Base-by-base conservation (phyloP, 495 filamentous ascomycete genomes). In the Sporormia fimetaria region DNA sequence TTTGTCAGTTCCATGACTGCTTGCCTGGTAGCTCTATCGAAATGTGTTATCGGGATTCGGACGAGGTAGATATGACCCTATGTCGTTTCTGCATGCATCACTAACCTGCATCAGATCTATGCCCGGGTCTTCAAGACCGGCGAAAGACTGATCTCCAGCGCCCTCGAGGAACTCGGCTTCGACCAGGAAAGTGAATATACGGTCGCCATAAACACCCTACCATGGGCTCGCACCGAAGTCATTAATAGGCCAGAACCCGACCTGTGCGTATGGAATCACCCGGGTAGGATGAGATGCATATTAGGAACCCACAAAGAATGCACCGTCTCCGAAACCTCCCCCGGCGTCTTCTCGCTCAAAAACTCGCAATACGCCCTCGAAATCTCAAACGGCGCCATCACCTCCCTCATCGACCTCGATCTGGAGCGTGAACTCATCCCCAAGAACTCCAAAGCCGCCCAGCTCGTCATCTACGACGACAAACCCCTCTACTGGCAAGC, bases 401-500 rank as follows among this genome's bases (percentile, higher is more conserved):
- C 76, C 0, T 95, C 88, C 11, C 64, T 98, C 2, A 75, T 78
- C 49, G 87, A 95, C 61, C 63, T 76, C 37, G 49, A 64, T 9
- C 72, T 67, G 14, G 62, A 79, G 6, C 74, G 88, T 32, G 83
- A 98, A 57, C 54, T 94, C 21, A 74, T 98, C 33, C 64, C 84
- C 11, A 69, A 80, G 45, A 86, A 80, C 40, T 68, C 71, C 4
- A 90, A 85, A 59, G 87, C 83, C 31, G 88, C 87, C 37, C 87
- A 95, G 55, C 69, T 94, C 6, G 87, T 98, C 43, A 81, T 96
- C 36, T 95, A 92, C 57, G 90, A 98, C 56, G 90, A 98, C 62
- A 95, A 96, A 63, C 90, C 90, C 12, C 70, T 96, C 14, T 93
- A 94, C 64, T 98, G 90, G 90, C 88, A 98, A 64, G 90, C 87